Evolutionary conservation across 2,329 filamentous ascomycete species (phyloP), one percentile per base, ranked within the genome.

Genomic region (Cytospora schulzeri): DNA sequence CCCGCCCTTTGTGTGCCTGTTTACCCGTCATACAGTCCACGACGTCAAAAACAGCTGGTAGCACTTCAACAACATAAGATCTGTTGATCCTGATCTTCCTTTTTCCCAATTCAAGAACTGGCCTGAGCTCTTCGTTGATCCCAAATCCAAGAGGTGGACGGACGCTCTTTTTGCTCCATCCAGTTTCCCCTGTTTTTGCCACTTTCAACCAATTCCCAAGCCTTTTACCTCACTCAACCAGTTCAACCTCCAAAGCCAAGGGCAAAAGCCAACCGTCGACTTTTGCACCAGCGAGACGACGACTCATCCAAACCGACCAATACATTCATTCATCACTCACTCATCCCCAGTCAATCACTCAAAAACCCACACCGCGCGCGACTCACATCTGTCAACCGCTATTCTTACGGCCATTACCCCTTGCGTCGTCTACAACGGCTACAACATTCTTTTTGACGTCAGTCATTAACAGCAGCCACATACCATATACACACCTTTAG

Each of bases 1-100:
- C 5, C n/a, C 8, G n/a, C 45, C 45, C 58, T 54, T 48, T 60
- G 48, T 60, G 48, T 60, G 48, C 57, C 54, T n/a, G 59, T 35
- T 35, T 61, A 31, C 35, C 45, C 19, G 45, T 61, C 19, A 15
- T 48, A 53, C 31, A 45, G 33, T 61, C 48, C n/a, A 38, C 59
- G 41, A 24, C 52, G 28, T 56, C 26, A 28, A 56, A 29, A 50
- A 55, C 59, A 62, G 45, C 48, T 62, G 59, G 59, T 62, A 26
- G 52, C 59, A 62, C 59, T 38, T 48, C 38, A n/a, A 31, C 54
- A 29, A 41, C 57, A 38, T 60, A 56, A 48, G 52, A 59, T 59
- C 50, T 64, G 65, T 63, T 64, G 65, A 64, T 66, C 65, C 57
- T 38, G 59, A 62, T 62, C 50, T 63, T 60, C 62, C 24, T 12